Percentiles rank a stretch among this genome's conserved stretches.
These are phyloP conservation scores for Apophysomyces variabilis DNA, from an alignment of 371 early-diverging fungal genomes.

Conservation along the genomic window DNA sequence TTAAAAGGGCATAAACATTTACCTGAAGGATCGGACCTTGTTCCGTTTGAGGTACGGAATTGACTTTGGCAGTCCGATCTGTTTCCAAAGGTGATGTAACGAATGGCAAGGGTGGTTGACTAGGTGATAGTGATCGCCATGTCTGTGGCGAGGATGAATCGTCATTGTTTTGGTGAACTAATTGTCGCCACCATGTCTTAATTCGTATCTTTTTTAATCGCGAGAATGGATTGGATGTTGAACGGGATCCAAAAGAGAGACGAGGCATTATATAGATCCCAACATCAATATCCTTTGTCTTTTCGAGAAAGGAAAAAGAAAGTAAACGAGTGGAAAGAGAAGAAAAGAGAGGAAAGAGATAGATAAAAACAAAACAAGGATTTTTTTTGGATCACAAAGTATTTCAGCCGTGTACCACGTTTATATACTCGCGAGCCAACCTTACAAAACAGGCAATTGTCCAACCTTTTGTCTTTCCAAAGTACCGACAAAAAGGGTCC, in stretches of 20 bases:
- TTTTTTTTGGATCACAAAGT: slow-evolving; percentile 4
- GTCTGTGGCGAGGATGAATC: not conserved
- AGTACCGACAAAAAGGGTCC: slow-evolving; percentile 4
- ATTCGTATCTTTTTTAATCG: slow-evolving; percentile 1
- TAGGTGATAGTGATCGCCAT: slow-evolving; percentile 8
- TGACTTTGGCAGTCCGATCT: slow-evolving; percentile 3
- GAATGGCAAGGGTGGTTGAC: slow-evolving; percentile 3
- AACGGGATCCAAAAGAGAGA: slow-evolving; percentile 1
- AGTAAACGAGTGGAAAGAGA: slow-evolving; percentile 7
- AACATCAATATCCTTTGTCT: not conserved
- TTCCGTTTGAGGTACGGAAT: slow-evolving; percentile 11
- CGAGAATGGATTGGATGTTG: not conserved
- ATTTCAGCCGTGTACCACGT: slow-evolving; percentile 12
- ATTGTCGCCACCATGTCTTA: slow-evolving; percentile 6
- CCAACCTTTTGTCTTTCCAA: slow-evolving; percentile 11
- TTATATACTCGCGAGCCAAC: slow-evolving; percentile 5
- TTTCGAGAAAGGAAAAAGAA: not conserved
- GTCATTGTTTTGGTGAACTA: not conserved
- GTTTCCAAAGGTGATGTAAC: slow-evolving; percentile 3
- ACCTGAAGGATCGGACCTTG: slow-evolving; percentile 8
- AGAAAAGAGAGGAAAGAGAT: slow-evolving; percentile 5
- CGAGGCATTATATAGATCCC: not conserved
- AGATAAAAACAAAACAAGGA: slow-evolving; percentile 6
- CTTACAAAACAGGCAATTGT: slow-evolving; percentile 5
- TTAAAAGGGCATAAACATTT: not conserved